Percentiles rank a stretch among this genome's conserved stretches.
Evolutionary conservation across 2,329 filamentous ascomycete species (phyloP).

Genomic region (Cladosporium sphaerospermum): DNA sequence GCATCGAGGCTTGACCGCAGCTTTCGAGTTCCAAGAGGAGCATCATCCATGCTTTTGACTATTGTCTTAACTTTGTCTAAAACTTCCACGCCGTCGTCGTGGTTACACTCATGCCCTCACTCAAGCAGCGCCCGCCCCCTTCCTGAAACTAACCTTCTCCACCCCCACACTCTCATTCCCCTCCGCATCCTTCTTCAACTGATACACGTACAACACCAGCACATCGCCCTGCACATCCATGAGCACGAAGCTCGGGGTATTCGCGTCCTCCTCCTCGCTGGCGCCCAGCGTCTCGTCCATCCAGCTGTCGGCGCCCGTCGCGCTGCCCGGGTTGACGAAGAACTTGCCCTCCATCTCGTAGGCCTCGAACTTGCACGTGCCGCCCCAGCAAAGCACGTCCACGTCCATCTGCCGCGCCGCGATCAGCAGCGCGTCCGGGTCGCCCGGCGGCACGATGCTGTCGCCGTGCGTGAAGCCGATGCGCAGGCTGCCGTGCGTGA

Average conservation of each 20-base stretch:
- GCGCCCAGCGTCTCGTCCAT: slow-evolving; percentile 33
- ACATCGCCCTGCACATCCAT: slow-evolving; percentile 99
- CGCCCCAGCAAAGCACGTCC: slow-evolving; percentile 63
- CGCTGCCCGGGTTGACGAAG: slow-evolving; percentile 64
- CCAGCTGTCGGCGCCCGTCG: slow-evolving; percentile 60
- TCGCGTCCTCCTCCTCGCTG: slow-evolving; percentile 52
- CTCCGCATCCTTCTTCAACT: slow-evolving; percentile 47
- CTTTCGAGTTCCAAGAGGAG: too few species aligned
- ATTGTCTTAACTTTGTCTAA: too few species aligned
- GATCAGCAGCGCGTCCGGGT: slow-evolving; percentile 61
- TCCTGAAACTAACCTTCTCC: slow-evolving; percentile 52
- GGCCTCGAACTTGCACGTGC: slow-evolving; percentile 63
- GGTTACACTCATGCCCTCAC: too few species aligned
- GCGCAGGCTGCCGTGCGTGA: slow-evolving; percentile 61
- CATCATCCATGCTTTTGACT: too few species aligned
- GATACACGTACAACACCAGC: slow-evolving; percentile 88
- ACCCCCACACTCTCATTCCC: slow-evolving; percentile 49
- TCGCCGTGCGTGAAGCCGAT: slow-evolving; percentile 68
- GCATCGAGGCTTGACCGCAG: too few species aligned
- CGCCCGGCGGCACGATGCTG: slow-evolving; percentile 63
- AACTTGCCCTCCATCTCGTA: slow-evolving; percentile 68
- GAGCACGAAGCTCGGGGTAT: slow-evolving; percentile 85
- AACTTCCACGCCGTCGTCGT: too few species aligned
- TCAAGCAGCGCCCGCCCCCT: slow-evolving; percentile 29
- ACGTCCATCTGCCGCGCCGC: slow-evolving; percentile 66